Percentiles rank a stretch among this genome's conserved stretches.
phyloP scores from a whole-genome alignment of 2,329 filamentous ascomycete genomes.

The Clonostachys rosea region DNA sequence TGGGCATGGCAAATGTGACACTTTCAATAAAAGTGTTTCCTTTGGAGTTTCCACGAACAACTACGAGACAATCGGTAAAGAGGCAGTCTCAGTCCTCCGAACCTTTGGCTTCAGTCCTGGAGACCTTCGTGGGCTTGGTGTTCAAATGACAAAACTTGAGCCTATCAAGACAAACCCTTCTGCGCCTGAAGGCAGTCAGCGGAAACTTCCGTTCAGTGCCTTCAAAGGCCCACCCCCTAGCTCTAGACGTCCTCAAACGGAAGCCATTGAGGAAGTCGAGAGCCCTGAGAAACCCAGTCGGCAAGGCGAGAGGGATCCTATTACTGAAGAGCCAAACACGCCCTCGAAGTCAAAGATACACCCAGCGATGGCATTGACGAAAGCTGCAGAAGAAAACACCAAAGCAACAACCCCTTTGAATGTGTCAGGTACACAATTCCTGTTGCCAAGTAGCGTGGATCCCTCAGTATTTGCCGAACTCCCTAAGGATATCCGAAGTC shows the following conservation, averaged over 20 bases:
- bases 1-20: slow-evolving; percentile 92
- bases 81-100: slow-evolving; percentile 79
- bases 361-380: slow-evolving; percentile 46
- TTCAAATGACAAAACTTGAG: slow-evolving; percentile 92
- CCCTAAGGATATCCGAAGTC: slow-evolving; percentile 75
- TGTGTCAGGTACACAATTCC: slow-evolving; percentile 82
- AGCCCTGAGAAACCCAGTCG: slow-evolving; percentile 25
- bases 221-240: slow-evolving; percentile 30
- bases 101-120: slow-evolving; percentile 82
- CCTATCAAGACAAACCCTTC: slow-evolving; percentile 58
- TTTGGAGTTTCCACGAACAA: slow-evolving; percentile 84
- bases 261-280: slow-evolving; percentile 42
- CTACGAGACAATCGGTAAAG: slow-evolving; percentile 66
- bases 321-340: slow-evolving; percentile 48
- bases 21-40: slow-evolving; percentile 79
- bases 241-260: slow-evolving; percentile 27
- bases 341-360: slow-evolving; percentile 48
- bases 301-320: slow-evolving; percentile 38
- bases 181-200: slow-evolving; percentile 72
- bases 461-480: slow-evolving; percentile 77
- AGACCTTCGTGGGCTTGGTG: slow-evolving; percentile 85
- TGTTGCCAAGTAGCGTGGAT: slow-evolving; percentile 81
- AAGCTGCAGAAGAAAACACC: slow-evolving; percentile 40
- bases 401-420: slow-evolving; percentile 68
- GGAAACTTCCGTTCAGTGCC: slow-evolving; percentile 66